Base-by-base conservation (phyloP, 179 eudicot genomes). In the Camellia oleifera region DNA sequence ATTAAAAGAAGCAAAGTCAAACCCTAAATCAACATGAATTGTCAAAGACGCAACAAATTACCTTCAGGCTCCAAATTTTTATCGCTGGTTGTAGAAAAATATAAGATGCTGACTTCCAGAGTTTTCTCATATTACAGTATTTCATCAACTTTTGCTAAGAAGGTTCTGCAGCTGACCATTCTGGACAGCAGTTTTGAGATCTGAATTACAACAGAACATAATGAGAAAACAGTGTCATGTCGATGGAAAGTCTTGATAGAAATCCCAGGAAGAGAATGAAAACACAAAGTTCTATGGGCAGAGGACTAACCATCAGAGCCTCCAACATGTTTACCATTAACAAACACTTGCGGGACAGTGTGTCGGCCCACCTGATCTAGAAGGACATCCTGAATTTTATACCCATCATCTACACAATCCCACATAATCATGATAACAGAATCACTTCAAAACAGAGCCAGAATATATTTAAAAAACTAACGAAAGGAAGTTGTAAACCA, bases 271-370 rank as follows among this genome's bases (percentile, higher is more conserved):
- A 40, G 26, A 64, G 77, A 18, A 11, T 17, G 46, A 42, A 67
- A 23, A 11, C 5, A 44, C 65, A 17, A 57, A 63, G 48, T 7
- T 23, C 54, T 72, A 52, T 61, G 66, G 76, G 7, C 68, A 76
- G 62, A 77, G 72, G 71, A 61, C 91, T 60, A 79, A 94, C 99
- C 99, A 82, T 94, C 99, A 75, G 91, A 91, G 63, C 99, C 99
- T 82, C 98, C 99, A 72, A 95, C 87, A 87, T 95, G 99, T 82
- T 95, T 91, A 71, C 99, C 99, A 72, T 95, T 95, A 58, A 95
- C 94, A 87, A 95, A 95, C 57, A 95, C 91, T 87, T 95, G 99
- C 18, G 99, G 99, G 81, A 95, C 99, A 62, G 99, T 95, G 57
- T 92, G 92, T 52, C 91, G 91, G 61, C 99, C 99, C 20, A 92